A percentile compares a stretch with the other conserved stretches of the same genome.
Conservation (phyloP, 1,284 basidiomycete genomes). For the Phylloporus sp. region DNA sequence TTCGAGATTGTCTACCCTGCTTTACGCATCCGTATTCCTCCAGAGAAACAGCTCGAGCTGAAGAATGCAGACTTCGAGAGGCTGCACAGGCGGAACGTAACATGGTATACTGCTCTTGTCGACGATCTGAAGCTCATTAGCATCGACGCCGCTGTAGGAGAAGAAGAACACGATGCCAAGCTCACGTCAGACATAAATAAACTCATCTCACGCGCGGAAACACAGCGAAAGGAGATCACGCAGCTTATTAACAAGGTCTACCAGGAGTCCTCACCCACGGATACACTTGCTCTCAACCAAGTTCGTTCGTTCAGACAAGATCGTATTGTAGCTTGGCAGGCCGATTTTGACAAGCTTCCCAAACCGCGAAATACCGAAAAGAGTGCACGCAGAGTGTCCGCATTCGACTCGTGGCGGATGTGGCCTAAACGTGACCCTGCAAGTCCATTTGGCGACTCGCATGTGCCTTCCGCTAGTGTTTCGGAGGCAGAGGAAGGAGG, state of each 20-base stretch:
- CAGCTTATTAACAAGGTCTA: conserved; percentile 83
- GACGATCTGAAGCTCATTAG: conserved; percentile 78
- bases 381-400: conserved; percentile 60
- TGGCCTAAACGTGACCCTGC: conserved; percentile 68
- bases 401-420: conserved; percentile 73
- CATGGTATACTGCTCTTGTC: conserved; percentile 75
- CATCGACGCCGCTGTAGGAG: conserved; percentile 80
- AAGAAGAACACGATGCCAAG: conserved; percentile 70
- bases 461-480: conserved; percentile 69
- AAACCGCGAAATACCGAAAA: conserved; percentile 65
- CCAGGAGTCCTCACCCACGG: conserved; percentile 79
- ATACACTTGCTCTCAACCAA: conserved; percentile 89
- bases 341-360: conserved; percentile 80
- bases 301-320: conserved; percentile 91
- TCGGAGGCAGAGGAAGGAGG: conserved; percentile 81
- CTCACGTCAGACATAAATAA: conserved; percentile 67
- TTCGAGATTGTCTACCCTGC: conserved; percentile 94
- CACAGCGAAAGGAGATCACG: conserved; percentile 79
- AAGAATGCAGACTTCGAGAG: conserved; percentile 90
- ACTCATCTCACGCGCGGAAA: conserved; percentile 77
- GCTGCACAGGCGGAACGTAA: conserved; percentile 75
- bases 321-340: conserved; percentile 96
- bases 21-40: conserved; percentile 82
- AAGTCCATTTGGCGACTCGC: conserved; percentile 58
- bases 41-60: conserved; percentile 86